These are phyloP conservation scores for Gryganskiella cystojenkinii DNA, from an alignment of 192 early-diverging fungal genomes.

Conservation along the genomic window DNA sequence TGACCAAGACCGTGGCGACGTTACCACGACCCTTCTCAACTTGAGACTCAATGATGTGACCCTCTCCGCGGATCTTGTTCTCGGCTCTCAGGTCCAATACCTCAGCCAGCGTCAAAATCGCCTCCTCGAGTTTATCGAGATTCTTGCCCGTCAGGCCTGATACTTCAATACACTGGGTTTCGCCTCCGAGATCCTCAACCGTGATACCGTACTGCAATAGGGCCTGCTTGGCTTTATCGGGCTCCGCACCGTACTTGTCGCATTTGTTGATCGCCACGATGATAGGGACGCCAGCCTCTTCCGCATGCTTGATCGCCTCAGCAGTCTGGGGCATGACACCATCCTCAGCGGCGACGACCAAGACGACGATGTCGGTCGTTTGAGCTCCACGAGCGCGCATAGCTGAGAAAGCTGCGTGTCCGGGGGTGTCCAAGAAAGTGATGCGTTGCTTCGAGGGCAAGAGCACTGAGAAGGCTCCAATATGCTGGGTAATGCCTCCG, in stretches of 20 bases:
- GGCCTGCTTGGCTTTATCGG: slow-evolving; percentile 68
- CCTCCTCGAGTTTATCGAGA: slow-evolving; percentile 90
- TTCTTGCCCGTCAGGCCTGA: slow-evolving; percentile 90
- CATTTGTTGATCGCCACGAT: slow-evolving; percentile 99
- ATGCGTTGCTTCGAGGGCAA: slow-evolving; percentile 78
- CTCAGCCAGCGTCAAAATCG: slow-evolving; percentile 87
- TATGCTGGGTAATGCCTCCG: slow-evolving; percentile 98
- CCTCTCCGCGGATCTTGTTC: slow-evolving; percentile 80
- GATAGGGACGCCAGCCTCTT: slow-evolving; percentile 86
- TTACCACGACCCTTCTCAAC: slow-evolving; percentile 88
- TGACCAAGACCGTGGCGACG: slow-evolving; percentile 89
- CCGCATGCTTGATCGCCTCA: slow-evolving; percentile 94
- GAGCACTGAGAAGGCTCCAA: slow-evolving; percentile 92
- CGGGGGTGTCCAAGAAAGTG: slow-evolving; percentile 97
- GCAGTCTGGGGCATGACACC: slow-evolving; percentile 99
- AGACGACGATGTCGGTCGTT: slow-evolving; percentile 93
- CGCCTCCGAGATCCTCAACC: slow-evolving; percentile 93
- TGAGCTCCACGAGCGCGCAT: slow-evolving; percentile 96
- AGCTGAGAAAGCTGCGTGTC: slow-evolving; percentile 94
- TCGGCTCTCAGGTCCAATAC: slow-evolving; percentile 90
- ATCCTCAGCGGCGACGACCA: slow-evolving; percentile 98
- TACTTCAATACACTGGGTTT: slow-evolving; percentile 89
- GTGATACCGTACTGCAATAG: slow-evolving; percentile 84
- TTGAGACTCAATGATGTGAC: slow-evolving; percentile 88
- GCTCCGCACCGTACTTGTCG: slow-evolving; percentile 87